phyloP scores from a whole-genome alignment of 2,329 filamentous ascomycete species.

The Didymella pinodella region DNA sequence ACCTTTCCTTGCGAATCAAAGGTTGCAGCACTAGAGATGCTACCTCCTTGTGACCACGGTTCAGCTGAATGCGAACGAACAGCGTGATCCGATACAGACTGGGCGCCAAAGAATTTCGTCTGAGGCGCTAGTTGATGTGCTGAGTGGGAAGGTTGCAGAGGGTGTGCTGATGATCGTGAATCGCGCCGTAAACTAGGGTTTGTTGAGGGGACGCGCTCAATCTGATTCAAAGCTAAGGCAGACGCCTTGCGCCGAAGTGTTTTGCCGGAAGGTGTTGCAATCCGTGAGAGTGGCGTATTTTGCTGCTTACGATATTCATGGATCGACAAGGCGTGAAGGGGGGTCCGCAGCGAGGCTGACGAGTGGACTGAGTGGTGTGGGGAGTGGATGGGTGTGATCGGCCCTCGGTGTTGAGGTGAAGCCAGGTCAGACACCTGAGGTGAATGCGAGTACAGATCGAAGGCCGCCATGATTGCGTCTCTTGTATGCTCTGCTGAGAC shows the following conservation, averaged over 20 bases:
- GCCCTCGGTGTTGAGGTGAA: slow-evolving; percentile 33
- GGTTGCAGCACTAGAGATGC: slow-evolving; percentile 27
- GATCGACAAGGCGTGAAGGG: slow-evolving; percentile 47
- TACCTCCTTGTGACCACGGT: slow-evolving; percentile 30
- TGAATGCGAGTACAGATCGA: slow-evolving; percentile 35
- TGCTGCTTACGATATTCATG: slow-evolving; percentile 53
- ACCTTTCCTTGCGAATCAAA: slow-evolving; percentile 30
- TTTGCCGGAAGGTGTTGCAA: slow-evolving; percentile 41
- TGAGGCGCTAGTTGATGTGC: slow-evolving; percentile 40
- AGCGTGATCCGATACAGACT: slow-evolving; percentile 27
- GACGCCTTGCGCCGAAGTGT: slow-evolving; percentile 50
- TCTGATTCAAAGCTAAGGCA: slow-evolving; percentile 41
- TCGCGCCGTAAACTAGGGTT: slow-evolving; percentile 20
- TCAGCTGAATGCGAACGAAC: slow-evolving; percentile 43
- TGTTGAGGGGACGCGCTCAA: slow-evolving; percentile 40
- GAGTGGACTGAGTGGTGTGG: slow-evolving; percentile 48
- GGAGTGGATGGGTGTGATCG: slow-evolving; percentile 48
- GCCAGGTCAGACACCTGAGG: slow-evolving; percentile 25
- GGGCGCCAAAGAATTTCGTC: slow-evolving; percentile 20
- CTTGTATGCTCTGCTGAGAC: not conserved
- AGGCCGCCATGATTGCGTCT: slow-evolving; percentile 33
- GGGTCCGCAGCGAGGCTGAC: slow-evolving; percentile 44
- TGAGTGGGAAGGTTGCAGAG: slow-evolving; percentile 42
- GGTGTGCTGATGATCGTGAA: slow-evolving; percentile 28
- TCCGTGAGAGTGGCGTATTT: slow-evolving; percentile 41